These are phyloP conservation scores for Trichoderma koningiopsis DNA, from an alignment of 2,329 filamentous ascomycete genomes.

Conservation along the genomic window DNA sequence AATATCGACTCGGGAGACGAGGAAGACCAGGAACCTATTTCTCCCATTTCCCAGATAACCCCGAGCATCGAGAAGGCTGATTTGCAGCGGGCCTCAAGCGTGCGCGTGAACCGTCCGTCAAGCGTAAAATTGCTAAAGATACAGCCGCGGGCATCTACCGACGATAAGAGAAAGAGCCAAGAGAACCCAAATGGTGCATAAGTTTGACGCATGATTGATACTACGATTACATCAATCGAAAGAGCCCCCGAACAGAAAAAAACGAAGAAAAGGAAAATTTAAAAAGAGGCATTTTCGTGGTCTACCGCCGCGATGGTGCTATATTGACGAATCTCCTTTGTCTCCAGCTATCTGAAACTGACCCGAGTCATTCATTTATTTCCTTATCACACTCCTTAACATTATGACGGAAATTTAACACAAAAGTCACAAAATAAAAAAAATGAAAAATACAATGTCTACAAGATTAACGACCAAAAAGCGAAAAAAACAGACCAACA, in stretches of 20 bases:
- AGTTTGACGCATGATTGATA: conserved; percentile 26
- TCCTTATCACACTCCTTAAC: background rate
- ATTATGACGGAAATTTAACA: conserved; percentile 1
- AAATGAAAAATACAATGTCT: background rate
- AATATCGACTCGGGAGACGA: conserved; percentile 44
- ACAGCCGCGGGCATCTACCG: conserved; percentile 54
- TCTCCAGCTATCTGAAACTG: conserved; percentile 7
- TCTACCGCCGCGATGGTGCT: background rate
- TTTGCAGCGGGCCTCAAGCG: conserved; percentile 67
- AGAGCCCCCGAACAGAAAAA: conserved; percentile 27
- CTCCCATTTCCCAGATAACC: conserved; percentile 32
- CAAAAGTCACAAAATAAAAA: conserved; percentile 16
- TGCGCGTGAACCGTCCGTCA: conserved; percentile 61
- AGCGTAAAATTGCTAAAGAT: conserved; percentile 76
- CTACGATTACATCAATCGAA: conserved; percentile 28
- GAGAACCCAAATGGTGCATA: conserved; percentile 24
- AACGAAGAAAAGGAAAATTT: background rate
- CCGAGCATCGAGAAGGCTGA: conserved; percentile 40
- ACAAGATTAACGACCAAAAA: background rate
- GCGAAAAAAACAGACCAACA: background rate
- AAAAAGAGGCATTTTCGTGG: background rate
- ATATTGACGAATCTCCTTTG: conserved; percentile 25
- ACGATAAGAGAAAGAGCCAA: conserved; percentile 46
- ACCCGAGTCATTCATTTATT: conserved; percentile 27
- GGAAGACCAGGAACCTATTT: conserved; percentile 35